Evolutionary conservation across 148 eudicot genomes (phyloP).

Genomic region (Cornus florida): DNA sequence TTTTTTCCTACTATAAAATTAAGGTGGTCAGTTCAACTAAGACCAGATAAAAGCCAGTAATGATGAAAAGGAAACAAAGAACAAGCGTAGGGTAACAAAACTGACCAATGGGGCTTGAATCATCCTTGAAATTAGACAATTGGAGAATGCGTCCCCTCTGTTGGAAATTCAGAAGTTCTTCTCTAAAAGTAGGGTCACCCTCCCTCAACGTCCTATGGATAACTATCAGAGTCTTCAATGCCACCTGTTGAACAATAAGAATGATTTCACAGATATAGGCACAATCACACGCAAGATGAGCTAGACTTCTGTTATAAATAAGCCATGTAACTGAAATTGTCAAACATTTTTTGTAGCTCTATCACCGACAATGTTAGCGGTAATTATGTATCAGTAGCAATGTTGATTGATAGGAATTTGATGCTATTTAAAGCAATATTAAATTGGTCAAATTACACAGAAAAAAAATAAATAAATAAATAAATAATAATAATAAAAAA

Average conservation of each 20-base stretch:
- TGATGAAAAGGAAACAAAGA: neutral
- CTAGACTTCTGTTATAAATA: neutral
- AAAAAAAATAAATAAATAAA: no score
- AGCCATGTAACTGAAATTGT: neutral
- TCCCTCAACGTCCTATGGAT: constrained; percentile 86
- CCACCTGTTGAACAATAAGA: constrained; percentile 63
- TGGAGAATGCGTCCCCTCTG: constrained; percentile 83
- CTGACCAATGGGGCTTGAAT: constrained; percentile 88
- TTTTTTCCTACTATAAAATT: neutral
- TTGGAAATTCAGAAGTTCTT: constrained; percentile 79
- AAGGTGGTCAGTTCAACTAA: neutral
- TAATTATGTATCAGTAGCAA: neutral
- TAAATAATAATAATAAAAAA: no score
- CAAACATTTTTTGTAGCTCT: neutral
- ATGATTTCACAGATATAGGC: neutral
- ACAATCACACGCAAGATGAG: neutral
- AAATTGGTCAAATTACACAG: neutral
- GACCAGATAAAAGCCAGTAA: neutral
- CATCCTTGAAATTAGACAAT: constrained; percentile 93
- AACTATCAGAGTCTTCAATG: constrained; percentile 88
- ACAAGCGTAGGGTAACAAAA: constrained; percentile 12
- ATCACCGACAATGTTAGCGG: neutral
- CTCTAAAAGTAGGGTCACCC: constrained; percentile 96
- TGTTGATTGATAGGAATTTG: neutral
- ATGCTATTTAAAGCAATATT: neutral